These are phyloP conservation scores for Lyophyllum semitale DNA, from an alignment of 768 basidiomycete species.

Conservation along the genomic window DNA sequence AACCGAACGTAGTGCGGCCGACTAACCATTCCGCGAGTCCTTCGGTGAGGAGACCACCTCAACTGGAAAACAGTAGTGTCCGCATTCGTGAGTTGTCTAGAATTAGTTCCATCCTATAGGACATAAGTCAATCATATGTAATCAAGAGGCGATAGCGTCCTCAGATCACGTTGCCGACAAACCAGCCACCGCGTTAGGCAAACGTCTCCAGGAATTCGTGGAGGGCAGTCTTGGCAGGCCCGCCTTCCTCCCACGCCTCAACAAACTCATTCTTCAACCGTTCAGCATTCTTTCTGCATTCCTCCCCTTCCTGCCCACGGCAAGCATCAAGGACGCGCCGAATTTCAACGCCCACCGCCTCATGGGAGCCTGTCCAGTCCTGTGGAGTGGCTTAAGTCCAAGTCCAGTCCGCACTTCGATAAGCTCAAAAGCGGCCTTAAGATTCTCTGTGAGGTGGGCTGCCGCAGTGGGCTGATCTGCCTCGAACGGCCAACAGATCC, in stretches of 20 bases:
- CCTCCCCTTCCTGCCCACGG: constrained; percentile 10
- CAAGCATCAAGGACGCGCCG: constrained; percentile 7
- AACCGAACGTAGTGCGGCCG: no score
- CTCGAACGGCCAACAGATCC: constrained; percentile 24
- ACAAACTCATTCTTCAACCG: constrained; percentile 4
- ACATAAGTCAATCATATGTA: no score
- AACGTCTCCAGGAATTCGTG: constrained; percentile 1
- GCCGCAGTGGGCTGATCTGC: constrained; percentile 22
- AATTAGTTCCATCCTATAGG: no score
- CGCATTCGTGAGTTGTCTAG: no score
- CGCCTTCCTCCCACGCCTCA: constrained; percentile 11
- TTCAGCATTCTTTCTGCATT: constrained; percentile 13
- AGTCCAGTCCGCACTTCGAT: constrained; percentile 19
- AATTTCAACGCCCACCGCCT: constrained; percentile 17
- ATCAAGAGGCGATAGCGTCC: no score
- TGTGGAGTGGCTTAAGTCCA: constrained; percentile 14
- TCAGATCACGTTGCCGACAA: background rate
- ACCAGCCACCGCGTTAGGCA: background rate
- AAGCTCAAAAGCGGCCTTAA: constrained; percentile 21
- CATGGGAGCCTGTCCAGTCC: constrained; percentile 6
- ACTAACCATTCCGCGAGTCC: no score
- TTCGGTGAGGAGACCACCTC: no score
- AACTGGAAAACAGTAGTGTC: no score
- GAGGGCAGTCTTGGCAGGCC: constrained; percentile 5
- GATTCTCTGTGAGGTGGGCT: constrained; percentile 12